These are phyloP conservation scores for Chernovozyma aurita DNA, from an alignment of 1,139 yeast species.

Conservation along the genomic window DNA sequence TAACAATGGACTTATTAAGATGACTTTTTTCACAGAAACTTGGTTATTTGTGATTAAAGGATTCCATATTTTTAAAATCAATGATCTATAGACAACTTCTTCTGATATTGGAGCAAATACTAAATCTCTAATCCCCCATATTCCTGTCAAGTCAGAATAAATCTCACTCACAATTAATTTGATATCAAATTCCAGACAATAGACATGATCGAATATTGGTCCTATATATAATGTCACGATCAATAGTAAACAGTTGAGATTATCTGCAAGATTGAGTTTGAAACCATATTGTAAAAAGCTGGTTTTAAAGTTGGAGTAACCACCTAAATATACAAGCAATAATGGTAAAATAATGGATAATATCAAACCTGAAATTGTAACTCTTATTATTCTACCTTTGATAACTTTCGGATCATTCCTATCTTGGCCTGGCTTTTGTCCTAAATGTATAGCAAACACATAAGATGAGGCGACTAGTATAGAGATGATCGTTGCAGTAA, in stretches of 20 bases:
- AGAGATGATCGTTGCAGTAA: conserved; percentile 1
- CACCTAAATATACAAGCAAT: conserved; percentile 7
- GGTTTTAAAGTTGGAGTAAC: conserved; percentile 2
- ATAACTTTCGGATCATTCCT: conserved; percentile 46
- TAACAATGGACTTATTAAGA: conserved; percentile 56
- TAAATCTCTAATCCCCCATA: conserved; percentile 60
- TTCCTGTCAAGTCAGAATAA: conserved; percentile 22
- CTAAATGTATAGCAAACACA: conserved; percentile 34
- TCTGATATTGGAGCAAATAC: conserved; percentile 85
- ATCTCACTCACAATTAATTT: conserved; percentile 13
- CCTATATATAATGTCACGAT: conserved; percentile 52
- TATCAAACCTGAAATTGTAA: conserved; percentile 26
- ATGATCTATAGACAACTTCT: conserved; percentile 73
- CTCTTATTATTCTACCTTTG: conserved; percentile 32
- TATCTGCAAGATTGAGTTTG: background rate
- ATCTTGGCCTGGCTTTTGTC: conserved; percentile 25
- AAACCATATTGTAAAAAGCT: background rate
- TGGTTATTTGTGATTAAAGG: conserved; percentile 21
- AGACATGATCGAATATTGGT: conserved; percentile 45
- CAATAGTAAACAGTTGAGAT: conserved; percentile 16
- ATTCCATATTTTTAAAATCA: conserved; percentile 40
- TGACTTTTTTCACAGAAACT: conserved; percentile 18
- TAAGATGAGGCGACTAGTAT: conserved; percentile 35
- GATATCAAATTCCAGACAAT: conserved; percentile 10
- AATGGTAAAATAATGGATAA: conserved; percentile 26